Evolutionary conservation across 2,329 filamentous ascomycete species (phyloP), one percentile per base, ranked within the genome.

Genomic region (Alternaria metachromatica): DNA sequence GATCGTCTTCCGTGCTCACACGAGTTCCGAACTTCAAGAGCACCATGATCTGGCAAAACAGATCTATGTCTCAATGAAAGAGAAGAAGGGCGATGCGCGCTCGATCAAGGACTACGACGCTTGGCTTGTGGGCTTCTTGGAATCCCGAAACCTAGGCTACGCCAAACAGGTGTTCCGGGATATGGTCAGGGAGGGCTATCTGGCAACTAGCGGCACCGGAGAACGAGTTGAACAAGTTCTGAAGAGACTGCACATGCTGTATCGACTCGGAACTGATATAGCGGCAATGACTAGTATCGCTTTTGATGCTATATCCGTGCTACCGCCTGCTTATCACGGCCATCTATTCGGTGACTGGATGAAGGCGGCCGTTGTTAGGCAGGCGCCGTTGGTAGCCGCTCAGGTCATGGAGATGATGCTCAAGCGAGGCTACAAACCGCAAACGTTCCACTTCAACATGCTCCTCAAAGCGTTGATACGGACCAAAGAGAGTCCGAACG

Each of bases 311-410:
- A 74, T 90, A 25, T 83, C 84, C 5, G 75, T 83, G 26, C 74
- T 90, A 20, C 88, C 88, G 5, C 82, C 84, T 49, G 53, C 60
- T 8, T 80, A 78, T 54, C 96, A 96, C 78, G 89, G 90, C 66
- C 95, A 93, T 80, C 92, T 97, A 79, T 91, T 94, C 69, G 92
- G 90, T 33, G 94, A 93, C 72, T 97, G 94, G 94, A 86, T 97
- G 74, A 95, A 95, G 79, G 89, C 91, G 54, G 87, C 96, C 9
- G 91, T 96, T 60, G 90, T 90, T 15, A 87, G 89, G 62, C 85
- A 72, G 74, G 80, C 72, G 6, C 74, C 79, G 5, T 87, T 91
- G 60, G 91, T 90, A 2, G 92, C 93, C 4, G 85, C 87, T 56
- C 87, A 88, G 63, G 92, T 96, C 9, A 83, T 96, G 26, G 86